A percentile compares a stretch with the other conserved stretches of the same genome.
Evolutionary conservation across 306 rosid genomes (phyloP).

Genomic region (Quercus cerris): DNA sequence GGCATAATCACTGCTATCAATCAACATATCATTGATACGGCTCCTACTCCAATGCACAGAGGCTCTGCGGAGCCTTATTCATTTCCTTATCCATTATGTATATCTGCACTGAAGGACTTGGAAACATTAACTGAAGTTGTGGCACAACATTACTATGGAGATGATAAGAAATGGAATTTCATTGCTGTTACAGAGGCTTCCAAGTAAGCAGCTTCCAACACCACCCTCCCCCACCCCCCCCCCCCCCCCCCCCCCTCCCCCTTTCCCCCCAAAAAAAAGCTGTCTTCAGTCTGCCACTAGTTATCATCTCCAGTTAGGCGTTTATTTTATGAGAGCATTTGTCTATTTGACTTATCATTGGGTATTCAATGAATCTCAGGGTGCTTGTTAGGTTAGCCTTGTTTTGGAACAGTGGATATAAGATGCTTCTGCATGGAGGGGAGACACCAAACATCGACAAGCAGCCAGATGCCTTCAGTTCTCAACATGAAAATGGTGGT

Average conservation of each 20-base stretch:
- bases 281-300: background rate
- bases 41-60: conserved; percentile 39
- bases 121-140: conserved; percentile 90
- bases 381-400: conserved; percentile 77
- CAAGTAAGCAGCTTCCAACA: conserved; percentile 53
- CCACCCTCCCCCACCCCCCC: too few species aligned
- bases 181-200: conserved; percentile 79
- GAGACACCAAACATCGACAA: conserved; percentile 55
- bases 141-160: conserved; percentile 83
- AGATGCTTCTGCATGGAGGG: conserved; percentile 84
- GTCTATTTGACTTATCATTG: conserved; percentile 23
- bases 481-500: conserved; percentile 33
- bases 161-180: conserved; percentile 90
- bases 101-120: conserved; percentile 88
- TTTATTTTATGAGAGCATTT: background rate
- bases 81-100: conserved; percentile 77
- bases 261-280: background rate
- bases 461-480: conserved; percentile 29
- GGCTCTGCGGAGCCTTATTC: conserved; percentile 46
- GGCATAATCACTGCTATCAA: conserved; percentile 90
- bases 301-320: conserved; percentile 17
- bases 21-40: conserved; percentile 72
- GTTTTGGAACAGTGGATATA: conserved; percentile 80
- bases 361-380: conserved; percentile 48
- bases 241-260: fast-evolving